Evolutionary conservation across 2,329 filamentous ascomycete species (phyloP).

Genomic region (Fusarium marasasianum): DNA sequence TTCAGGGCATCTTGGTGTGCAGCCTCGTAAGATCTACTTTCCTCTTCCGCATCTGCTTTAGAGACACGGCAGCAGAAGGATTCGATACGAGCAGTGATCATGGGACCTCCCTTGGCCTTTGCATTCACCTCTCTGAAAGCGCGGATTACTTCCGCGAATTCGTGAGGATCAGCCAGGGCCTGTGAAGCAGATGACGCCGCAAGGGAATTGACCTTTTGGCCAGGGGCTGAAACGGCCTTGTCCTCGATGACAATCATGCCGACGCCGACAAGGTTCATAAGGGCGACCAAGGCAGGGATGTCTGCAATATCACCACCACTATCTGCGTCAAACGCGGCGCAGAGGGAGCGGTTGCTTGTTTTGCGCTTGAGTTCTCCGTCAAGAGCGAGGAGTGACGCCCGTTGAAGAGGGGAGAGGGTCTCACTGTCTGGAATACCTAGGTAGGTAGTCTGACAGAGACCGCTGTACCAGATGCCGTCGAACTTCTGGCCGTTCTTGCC

Average conservation of each 20-base stretch:
- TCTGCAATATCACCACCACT: conserved; percentile 11
- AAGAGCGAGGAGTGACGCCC: conserved; percentile 4
- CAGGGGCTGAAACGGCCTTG: conserved; percentile 13
- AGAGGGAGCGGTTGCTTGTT: conserved; percentile 8
- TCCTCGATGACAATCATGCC: conserved; percentile 19
- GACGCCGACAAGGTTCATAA: conserved; percentile 11
- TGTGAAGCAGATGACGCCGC: conserved; percentile 11
- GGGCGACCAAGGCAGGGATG: conserved; percentile 10
- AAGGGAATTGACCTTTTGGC: conserved; percentile 19
- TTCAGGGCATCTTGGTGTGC: conserved; percentile 2
- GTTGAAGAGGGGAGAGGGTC: conserved; percentile 3
- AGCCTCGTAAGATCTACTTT: neutral
- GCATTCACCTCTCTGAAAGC: neutral
- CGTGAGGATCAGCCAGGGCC: conserved; percentile 1
- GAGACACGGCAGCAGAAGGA: neutral
- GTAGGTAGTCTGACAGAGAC: conserved; percentile 20
- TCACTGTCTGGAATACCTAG: conserved; percentile 14
- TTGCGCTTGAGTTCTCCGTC: conserved; percentile 14
- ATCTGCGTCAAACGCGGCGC: conserved; percentile 14
- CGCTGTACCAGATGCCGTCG: conserved; percentile 23
- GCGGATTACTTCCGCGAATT: conserved; percentile 5
- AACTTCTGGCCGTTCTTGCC: conserved; percentile 11
- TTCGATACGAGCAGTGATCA: conserved; percentile 4
- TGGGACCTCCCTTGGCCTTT: neutral
- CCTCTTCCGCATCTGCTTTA: neutral